Percentiles rank a stretch among this genome's conserved stretches.
phyloP scores from a whole-genome alignment of 2,329 filamentous ascomycete species.

The Xylaria sp. region DNA sequence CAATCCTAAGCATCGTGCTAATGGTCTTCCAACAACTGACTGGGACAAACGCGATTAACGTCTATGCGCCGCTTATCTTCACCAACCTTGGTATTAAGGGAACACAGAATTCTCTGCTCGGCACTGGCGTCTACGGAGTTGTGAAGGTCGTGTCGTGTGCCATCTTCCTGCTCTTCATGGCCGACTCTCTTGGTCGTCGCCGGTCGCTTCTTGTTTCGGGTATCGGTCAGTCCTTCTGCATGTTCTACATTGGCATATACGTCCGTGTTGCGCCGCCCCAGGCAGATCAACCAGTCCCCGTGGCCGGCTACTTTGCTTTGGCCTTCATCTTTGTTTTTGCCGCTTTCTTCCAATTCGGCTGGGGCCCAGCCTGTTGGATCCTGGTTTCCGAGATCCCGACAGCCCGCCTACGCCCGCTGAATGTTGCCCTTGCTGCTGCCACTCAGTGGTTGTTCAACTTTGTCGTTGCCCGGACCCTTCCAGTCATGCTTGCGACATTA shows the following conservation, averaged over 20 bases:
- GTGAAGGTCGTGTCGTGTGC: conserved; percentile 69
- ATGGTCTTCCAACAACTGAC: conserved; percentile 80
- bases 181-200: conserved; percentile 68
- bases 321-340: conserved; percentile 76
- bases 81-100: conserved; percentile 53
- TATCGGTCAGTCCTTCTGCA: conserved; percentile 67
- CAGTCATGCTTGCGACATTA: conserved; percentile 67
- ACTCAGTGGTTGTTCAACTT: conserved; percentile 75
- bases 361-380: conserved; percentile 73
- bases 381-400: conserved; percentile 74
- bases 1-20: conserved; percentile 67
- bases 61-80: conserved; percentile 50
- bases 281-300: conserved; percentile 59
- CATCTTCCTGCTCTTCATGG: conserved; percentile 67
- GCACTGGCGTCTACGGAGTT: conserved; percentile 71
- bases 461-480: conserved; percentile 70
- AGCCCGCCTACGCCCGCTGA: conserved; percentile 59
- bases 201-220: conserved; percentile 66
- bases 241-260: conserved; percentile 75
- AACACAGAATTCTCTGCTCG: conserved; percentile 64
- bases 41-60: conserved; percentile 57
- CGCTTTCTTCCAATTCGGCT: conserved; percentile 71
- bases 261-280: conserved; percentile 67
- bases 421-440: conserved; percentile 69
- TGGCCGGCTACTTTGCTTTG: conserved; percentile 72